Evolutionary conservation across 2,329 filamentous ascomycete species (phyloP), one percentile per base, ranked within the genome.

Genomic region (Clonostachys chloroleuca): DNA sequence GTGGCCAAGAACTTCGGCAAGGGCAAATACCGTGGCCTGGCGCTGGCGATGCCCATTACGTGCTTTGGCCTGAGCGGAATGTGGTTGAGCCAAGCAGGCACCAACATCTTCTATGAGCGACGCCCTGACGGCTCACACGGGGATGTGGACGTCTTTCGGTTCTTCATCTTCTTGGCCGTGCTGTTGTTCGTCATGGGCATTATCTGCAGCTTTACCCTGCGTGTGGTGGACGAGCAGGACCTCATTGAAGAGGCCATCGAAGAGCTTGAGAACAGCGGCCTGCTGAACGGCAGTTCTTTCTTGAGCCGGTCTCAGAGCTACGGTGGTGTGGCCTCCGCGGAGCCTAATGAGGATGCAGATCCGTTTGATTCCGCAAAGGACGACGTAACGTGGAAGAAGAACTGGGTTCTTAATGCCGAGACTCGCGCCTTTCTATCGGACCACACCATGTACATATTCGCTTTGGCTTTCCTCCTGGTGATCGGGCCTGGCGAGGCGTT

Each of bases 1-100:
- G 96, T 91, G 61, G 94, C 94, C 35, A 99, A 99, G 81, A 99
- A 97, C 69, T 99, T 97, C 68, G 92, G 92, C 43, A 84, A 87
- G 51, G 90, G 91, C 5, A 88, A 86, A 59, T 86, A 95, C 59
- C 87, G 92, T 58, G 94, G 94, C 0, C 71, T 99, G 44, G 92
- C 95, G 50, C 76, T 99, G 47, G 92, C 92, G 2, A 77, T 89
- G 50, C 94, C 94, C 2, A 96, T 97, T 63, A 90, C 94, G 1
- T 86, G 89, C 7, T 96, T 96, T 63, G 94, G 94, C 0, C 67
- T 99, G 48, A 96, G 92, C 60, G 91, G 92, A 43, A 92, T 99
- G 87, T 95, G 94, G 88, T 78, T 94, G 68, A 95, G 90, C 58
- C 92, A 97, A 70, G 71, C 95, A 20, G 92, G 86, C 33, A 92